Evolutionary conservation across 2,329 filamentous ascomycete species (phyloP).

Genomic region (Didymella exigua): DNA sequence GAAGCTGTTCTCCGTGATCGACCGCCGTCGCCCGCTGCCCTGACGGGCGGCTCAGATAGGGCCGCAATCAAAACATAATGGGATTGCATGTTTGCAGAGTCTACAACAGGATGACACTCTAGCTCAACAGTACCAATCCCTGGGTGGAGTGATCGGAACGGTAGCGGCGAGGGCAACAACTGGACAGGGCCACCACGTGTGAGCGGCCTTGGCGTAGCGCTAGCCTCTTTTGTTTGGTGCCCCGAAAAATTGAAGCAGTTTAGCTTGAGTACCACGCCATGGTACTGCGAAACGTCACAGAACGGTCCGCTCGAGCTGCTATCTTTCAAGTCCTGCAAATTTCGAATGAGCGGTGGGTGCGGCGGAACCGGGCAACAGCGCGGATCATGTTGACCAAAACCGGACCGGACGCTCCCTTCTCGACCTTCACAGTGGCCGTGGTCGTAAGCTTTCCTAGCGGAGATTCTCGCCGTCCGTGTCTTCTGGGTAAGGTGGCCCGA

Average conservation of each 20-base stretch:
- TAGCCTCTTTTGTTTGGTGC: conserved; percentile 1
- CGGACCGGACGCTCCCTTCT: conserved; percentile 4
- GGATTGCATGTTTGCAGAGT: conserved; percentile 3
- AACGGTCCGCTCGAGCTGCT: conserved; percentile 8
- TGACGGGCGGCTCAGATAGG: conserved; percentile 3
- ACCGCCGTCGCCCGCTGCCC: conserved; percentile 10
- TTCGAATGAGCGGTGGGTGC: not conserved
- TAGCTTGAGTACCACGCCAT: conserved; percentile 12
- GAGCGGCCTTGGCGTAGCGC: conserved; percentile 9
- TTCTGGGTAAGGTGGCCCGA: conserved; percentile 31
- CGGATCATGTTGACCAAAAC: not conserved
- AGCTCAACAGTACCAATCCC: conserved; percentile 1
- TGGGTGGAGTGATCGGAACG: conserved; percentile 10
- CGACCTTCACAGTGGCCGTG: conserved; percentile 15
- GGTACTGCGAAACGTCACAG: conserved; percentile 13
- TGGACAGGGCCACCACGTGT: conserved; percentile 35
- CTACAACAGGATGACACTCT: conserved; percentile 2
- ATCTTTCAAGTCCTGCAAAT: not conserved
- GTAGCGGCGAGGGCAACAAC: conserved; percentile 11
- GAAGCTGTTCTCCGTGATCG: conserved; percentile 17
- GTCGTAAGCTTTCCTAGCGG: conserved; percentile 22
- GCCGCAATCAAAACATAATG: conserved; percentile 8
- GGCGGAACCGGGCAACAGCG: not conserved
- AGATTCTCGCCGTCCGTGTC: conserved; percentile 16
- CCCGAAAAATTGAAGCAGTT: conserved; percentile 3